These are phyloP conservation scores for Nakataea oryzae DNA, from an alignment of 2,329 filamentous ascomycete species.

Conservation along the genomic window DNA sequence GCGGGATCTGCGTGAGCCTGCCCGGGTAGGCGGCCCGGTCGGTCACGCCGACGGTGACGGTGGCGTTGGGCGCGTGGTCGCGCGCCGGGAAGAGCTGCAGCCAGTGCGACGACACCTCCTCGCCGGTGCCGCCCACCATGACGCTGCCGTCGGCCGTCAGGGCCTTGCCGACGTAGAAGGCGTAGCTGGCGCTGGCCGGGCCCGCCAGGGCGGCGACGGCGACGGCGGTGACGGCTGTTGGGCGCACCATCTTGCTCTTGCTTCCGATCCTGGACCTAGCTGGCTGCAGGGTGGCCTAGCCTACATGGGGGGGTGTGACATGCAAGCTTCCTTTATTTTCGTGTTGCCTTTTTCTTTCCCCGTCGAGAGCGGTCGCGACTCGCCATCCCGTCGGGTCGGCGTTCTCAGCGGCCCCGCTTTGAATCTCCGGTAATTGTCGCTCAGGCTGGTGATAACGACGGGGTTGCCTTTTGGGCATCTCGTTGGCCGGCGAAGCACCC, in stretches of 20 bases:
- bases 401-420: too few species aligned
- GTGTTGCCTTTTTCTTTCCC: too few species aligned
- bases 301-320: too few species aligned
- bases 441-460: too few species aligned
- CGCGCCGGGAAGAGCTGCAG: constrained; percentile 1
- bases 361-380: too few species aligned
- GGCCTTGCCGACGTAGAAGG: constrained; percentile 1
- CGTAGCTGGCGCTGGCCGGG: not conserved
- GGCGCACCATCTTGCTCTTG: not conserved
- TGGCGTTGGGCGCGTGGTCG: not conserved
- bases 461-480: too few species aligned
- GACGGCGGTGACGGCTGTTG: not conserved
- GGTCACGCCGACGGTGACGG: constrained; percentile 1
- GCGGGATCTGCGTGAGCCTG: not conserved
- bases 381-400: too few species aligned
- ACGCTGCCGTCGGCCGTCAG: constrained; percentile 1
- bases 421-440: too few species aligned
- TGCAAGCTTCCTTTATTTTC: too few species aligned
- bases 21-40: not conserved
- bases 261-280: too few species aligned
- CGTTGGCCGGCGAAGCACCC: too few species aligned
- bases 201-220: not conserved
- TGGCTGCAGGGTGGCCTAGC: too few species aligned
- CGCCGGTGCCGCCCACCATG: not conserved
- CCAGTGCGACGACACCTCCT: constrained; percentile 3